Evolutionary conservation across 2,329 filamentous ascomycete genomes (phyloP).

Genomic region (Xylariaceae sp.): DNA sequence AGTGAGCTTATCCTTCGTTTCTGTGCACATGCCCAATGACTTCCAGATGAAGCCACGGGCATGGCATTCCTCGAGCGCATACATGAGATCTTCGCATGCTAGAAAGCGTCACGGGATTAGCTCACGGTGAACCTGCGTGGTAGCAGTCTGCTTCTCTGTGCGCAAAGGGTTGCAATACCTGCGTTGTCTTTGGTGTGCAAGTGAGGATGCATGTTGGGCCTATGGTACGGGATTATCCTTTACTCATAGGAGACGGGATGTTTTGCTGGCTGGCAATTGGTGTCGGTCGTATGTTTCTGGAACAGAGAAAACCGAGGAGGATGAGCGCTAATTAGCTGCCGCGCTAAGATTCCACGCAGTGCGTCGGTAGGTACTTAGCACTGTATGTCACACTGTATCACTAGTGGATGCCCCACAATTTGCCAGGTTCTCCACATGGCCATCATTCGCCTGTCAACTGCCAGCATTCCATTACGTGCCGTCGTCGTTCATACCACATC

Average conservation of each 20-base stretch:
- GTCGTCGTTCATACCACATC: constrained; percentile 6
- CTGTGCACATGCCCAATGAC: constrained; percentile 83
- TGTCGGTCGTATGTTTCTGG: constrained; percentile 10
- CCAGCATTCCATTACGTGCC: not conserved
- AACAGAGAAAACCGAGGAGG: not conserved
- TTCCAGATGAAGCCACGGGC: constrained; percentile 89
- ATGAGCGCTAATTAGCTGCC: not conserved
- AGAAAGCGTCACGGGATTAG: constrained; percentile 6
- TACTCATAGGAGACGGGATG: not conserved
- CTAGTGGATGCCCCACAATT: constrained; percentile 18
- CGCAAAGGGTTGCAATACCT: constrained; percentile 48
- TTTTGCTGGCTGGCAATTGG: constrained; percentile 3
- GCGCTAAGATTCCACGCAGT: not conserved
- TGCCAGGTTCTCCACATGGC: constrained; percentile 17
- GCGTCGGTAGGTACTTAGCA: not conserved
- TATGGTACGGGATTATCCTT: not conserved
- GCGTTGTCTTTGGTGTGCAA: constrained; percentile 87
- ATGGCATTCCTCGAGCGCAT: constrained; percentile 91
- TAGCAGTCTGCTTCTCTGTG: constrained; percentile 1
- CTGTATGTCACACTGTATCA: not conserved
- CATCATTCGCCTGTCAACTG: constrained; percentile 24
- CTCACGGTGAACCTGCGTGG: not conserved
- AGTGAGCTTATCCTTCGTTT: constrained; percentile 77
- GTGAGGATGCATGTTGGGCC: constrained; percentile 83
- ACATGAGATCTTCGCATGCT: constrained; percentile 96